Base-by-base conservation (phyloP, 352 stramenopile species). In the Pythium insidiosum region DNA sequence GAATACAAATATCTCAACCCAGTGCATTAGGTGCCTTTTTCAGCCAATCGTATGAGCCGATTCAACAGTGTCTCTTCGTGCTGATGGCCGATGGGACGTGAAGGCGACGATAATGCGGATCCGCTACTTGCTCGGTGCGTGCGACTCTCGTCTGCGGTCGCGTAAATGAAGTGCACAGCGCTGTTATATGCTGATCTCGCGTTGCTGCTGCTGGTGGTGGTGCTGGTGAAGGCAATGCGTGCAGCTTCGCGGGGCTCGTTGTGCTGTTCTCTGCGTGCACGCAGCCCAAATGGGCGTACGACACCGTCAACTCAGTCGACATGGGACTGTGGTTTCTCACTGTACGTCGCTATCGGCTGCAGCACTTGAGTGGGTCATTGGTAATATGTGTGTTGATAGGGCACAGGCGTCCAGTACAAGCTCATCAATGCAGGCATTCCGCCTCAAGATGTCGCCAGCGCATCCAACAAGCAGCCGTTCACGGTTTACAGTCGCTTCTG, bases 401-500 rank as follows among this genome's bases (percentile, higher is more conserved):
- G 75, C 13, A 78, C 54, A 0, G 78, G 78, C 15, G 73, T 91
- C 38, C 61, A 80, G 39, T 86, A 87, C 69, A 91, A 91, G 52
- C 69, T 91, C 46, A 82, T 85, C 47, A 86, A 88, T 43, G 75
- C 75, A 10, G 75, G 75, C 11, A 41, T 84, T 1, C 47, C 57
- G 6, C 45, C 75, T 18, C 22, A 36, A 2, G 39, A 45, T 24
- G 26, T 39, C 18, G 34, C 48, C 5, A 26, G 37, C n/a, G 15
- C 36, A 1, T 34, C 34, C 22, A 45, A 47, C 43, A 46, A 50
- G 10, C 48, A 63, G 25, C 20, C 43, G 5, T 58, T 51, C 38
- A 63, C 55, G 6, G 18, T 46, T n/a, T 63, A 63, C 22, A 22
- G 33, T 9, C 30, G 24, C 16, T 63, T 42, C 44, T 63, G 55